Evolutionary conservation across 2,329 filamentous ascomycete species (phyloP), one percentile per base, ranked within the genome.

Genomic region (Neurospora sp.): DNA sequence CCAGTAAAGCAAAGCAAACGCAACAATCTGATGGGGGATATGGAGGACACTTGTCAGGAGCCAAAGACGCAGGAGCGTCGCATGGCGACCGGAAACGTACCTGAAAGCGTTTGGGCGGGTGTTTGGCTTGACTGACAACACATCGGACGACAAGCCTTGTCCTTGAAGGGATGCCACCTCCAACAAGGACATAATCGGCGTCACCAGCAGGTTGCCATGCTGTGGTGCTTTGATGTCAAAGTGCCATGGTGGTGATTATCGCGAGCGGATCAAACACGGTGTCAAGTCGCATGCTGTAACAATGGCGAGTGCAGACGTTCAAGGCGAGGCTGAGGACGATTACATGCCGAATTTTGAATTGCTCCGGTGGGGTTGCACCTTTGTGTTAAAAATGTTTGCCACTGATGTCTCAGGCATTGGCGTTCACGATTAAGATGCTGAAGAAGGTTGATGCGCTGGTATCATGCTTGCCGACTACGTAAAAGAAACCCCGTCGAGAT

Each of bases 401-500:
- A 69, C 38, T 33, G 52, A 62, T 62, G 67, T 69, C 66, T 68
- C 52, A 57, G 68, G 70, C 70, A 71, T 71, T 72, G 71, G 38
- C 33, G 36, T 72, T 72, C 70, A 73, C 69, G 71, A 70, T 66
- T 69, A 69, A 69, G 28, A 62, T 68, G 33, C n/a, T 68, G 67
- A 68, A 69, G 69, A 67, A 62, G 68, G 70, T 67, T 73, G 72
- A 69, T 72, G 71, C 67, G 72, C 62, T 73, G 68, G 71, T 73
- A 72, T 72, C 72, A 73, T 70, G 72, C 71, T 72, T 72, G 71
- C 62, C 71, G 72, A 67, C 73, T 74, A 74, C 73, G 73, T 72
- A 72, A 72, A 70, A 66, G 71, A 72, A 71, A 65, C 72, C 72
- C 72, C 70, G 72, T 73, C 71, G 72, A 71, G 71, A 70, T 52